These are phyloP conservation scores for Ehretia macrophylla DNA, from an alignment of 257 asterid genomes.

Conservation along the genomic window DNA sequence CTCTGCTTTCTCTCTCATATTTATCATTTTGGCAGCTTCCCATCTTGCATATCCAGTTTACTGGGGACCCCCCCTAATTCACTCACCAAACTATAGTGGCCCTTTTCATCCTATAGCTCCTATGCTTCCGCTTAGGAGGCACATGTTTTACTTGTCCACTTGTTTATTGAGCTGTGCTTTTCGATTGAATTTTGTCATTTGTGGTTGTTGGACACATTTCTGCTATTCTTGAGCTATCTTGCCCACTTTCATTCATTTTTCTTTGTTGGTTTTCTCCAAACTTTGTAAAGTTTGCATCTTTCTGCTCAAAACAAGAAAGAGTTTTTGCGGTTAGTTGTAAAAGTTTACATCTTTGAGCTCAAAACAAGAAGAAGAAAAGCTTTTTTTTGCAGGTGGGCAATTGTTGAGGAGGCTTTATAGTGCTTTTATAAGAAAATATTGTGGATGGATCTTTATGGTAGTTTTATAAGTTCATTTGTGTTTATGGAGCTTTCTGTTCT, in stretches of 20 bases:
- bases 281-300: neutral
- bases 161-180: constrained; percentile 9
- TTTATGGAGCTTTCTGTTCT: neutral
- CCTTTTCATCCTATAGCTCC: constrained; percentile 19
- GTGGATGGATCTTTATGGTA: neutral
- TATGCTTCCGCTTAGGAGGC: constrained; percentile 32
- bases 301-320: neutral
- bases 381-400: too few species aligned
- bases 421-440: neutral
- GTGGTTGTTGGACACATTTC: constrained; percentile 6
- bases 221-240: too few species aligned
- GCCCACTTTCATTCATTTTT: neutral
- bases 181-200: constrained; percentile 6
- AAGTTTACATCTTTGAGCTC: constrained; percentile 5
- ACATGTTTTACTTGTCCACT: constrained; percentile 17
- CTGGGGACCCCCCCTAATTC: constrained; percentile 28
- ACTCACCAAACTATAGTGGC: constrained; percentile 18
- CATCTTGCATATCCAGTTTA: constrained; percentile 16
- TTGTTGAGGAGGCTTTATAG: neutral
- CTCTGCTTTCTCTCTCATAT: constrained; percentile 16
- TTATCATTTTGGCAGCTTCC: constrained; percentile 36
- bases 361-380: too few species aligned
- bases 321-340: neutral
- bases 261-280: neutral
- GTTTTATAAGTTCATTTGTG: neutral